Conservation (phyloP, 345 rosid species). For the Populus davidiana region DNA sequence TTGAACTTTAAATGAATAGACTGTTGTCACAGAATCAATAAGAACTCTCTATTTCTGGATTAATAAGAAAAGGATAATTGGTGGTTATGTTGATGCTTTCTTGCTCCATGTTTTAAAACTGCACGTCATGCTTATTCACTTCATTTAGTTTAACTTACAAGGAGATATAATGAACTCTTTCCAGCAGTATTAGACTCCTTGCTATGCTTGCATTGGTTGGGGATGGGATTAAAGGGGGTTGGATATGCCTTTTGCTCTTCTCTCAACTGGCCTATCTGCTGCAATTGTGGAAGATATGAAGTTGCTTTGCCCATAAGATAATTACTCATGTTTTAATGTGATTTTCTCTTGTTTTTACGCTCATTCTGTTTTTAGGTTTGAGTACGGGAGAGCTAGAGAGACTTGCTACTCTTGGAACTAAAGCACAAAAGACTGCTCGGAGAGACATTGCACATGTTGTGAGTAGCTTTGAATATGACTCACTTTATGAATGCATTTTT, state of each 20-base stretch:
- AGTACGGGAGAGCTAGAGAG: constrained; percentile 54
- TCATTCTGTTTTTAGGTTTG: constrained; percentile 47
- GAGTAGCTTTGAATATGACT: constrained; percentile 33
- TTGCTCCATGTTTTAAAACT: too few species aligned
- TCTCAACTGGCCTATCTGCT: background rate
- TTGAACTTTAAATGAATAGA: too few species aligned
- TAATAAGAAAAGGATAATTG: too few species aligned
- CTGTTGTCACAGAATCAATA: too few species aligned
- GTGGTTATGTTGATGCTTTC: too few species aligned
- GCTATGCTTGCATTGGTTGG: too few species aligned
- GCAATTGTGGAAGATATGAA: background rate
- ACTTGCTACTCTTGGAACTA: constrained; percentile 68
- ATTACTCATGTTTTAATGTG: background rate
- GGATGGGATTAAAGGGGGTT: background rate
- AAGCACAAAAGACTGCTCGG: constrained; percentile 70
- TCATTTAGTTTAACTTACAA: too few species aligned
- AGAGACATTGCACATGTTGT: constrained; percentile 88
- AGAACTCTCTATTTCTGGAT: too few species aligned
- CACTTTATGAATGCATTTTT: background rate
- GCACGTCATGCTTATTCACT: too few species aligned
- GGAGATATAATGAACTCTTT: too few species aligned
- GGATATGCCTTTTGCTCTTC: background rate
- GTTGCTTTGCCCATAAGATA: background rate
- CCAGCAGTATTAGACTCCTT: too few species aligned
- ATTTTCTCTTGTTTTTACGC: constrained; percentile 16